Percentiles rank a stretch among this genome's conserved stretches.
phyloP scores from a whole-genome alignment of 2,329 filamentous ascomycete genomes.

The Diaporthe sp. region DNA sequence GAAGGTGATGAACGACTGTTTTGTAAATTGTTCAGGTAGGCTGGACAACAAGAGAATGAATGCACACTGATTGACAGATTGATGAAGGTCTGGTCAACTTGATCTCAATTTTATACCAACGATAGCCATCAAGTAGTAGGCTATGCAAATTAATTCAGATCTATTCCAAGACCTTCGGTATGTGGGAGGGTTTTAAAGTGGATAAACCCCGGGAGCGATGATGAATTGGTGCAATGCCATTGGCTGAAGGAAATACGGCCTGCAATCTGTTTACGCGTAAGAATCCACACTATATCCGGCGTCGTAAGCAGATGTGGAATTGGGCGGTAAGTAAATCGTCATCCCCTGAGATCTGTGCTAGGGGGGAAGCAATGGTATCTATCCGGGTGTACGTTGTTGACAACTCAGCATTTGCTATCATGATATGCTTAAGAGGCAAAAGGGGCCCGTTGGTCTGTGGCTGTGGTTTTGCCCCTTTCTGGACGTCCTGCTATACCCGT shows the following conservation, averaged over 20 bases:
- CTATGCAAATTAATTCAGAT: conserved; percentile 18
- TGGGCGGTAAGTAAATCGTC: background rate
- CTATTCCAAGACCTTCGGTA: conserved; percentile 10
- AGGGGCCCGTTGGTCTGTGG: background rate
- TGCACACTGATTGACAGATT: too few species aligned
- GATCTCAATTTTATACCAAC: background rate
- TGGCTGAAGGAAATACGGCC: background rate
- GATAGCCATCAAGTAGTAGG: background rate
- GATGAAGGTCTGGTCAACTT: background rate
- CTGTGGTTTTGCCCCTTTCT: background rate
- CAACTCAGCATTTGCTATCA: background rate
- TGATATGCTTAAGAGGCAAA: background rate
- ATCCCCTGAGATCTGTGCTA: background rate
- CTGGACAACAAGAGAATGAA: background rate
- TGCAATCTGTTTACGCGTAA: conserved; percentile 6
- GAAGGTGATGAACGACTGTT: background rate
- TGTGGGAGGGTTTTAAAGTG: conserved; percentile 12
- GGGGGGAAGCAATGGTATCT: background rate
- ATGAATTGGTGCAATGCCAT: conserved; percentile 21
- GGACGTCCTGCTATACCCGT: background rate
- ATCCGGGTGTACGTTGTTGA: background rate
- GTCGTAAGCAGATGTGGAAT: conserved; percentile 15
- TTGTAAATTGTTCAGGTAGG: too few species aligned
- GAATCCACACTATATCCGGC: conserved; percentile 10
- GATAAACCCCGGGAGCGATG: background rate